A percentile compares a stretch with the other conserved stretches of the same genome.
Conservation (phyloP, 768 basidiomycete genomes). For the Mycena metata region DNA sequence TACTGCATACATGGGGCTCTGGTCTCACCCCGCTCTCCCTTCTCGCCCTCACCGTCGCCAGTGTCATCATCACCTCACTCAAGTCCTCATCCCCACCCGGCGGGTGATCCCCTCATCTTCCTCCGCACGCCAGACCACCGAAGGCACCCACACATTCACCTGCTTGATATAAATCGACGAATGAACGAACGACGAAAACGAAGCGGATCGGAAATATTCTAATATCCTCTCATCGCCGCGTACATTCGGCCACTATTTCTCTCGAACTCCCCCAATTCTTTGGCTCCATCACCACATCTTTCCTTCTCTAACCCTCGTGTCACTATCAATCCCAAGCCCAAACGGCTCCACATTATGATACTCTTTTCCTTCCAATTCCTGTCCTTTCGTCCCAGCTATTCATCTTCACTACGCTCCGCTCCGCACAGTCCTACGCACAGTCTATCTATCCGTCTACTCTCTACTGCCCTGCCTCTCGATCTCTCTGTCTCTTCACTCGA, state of each 20-base stretch:
- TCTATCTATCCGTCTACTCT: constrained; percentile 36
- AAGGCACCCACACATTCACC: constrained; percentile 17
- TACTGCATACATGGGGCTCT: constrained; percentile 19
- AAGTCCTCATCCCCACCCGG: background rate
- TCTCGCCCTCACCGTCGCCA: constrained; percentile 22
- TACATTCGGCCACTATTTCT: constrained; percentile 25
- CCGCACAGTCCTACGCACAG: constrained; percentile 22
- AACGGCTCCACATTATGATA: constrained; percentile 11
- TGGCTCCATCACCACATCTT: constrained; percentile 16
- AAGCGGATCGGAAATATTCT: constrained; percentile 26
- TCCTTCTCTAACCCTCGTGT: constrained; percentile 14
- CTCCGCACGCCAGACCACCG: background rate
- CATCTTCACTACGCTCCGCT: constrained; percentile 29
- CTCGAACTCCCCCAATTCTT: constrained; percentile 13
- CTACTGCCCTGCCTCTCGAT: constrained; percentile 16
- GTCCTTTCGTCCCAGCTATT: constrained; percentile 21
- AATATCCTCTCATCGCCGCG: constrained; percentile 30
- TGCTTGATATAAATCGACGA: background rate
- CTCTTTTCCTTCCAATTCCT: background rate
- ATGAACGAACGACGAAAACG: constrained; percentile 14
- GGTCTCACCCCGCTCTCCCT: constrained; percentile 28
- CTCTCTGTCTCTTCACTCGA: constrained; percentile 15
- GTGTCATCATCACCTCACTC: constrained; percentile 10
- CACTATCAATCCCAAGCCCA: constrained; percentile 25
- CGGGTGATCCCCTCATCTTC: constrained; percentile 20